Evolutionary conservation across 495 filamentous ascomycete species (phyloP), one percentile per base, ranked within the genome.

Genomic region (Aspergillus panamensis): DNA sequence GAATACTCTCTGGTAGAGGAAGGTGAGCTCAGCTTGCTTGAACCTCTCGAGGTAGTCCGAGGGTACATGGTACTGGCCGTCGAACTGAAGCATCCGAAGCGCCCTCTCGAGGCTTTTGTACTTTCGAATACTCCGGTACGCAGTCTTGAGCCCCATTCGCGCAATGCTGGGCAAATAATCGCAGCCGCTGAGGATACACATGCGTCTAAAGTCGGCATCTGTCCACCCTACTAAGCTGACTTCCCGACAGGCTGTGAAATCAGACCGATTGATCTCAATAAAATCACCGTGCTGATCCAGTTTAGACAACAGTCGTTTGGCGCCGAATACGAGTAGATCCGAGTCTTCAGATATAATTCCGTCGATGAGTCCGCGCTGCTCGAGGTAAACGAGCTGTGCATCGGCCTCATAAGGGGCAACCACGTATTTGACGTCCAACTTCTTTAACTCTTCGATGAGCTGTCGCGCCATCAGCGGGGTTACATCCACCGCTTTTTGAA

Each of bases 341-440:
- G 95, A 99, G 69, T 99, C 95, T 65, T 99, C 95, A 0, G 93
- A 96, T 40, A 99, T 79, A 53, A 97, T 94, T 2, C 90, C 95
- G 59, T 84, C 76, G 60, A 96, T 89, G 42, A 89, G 72, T 0
- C 92, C 92, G 44, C 89, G 82, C 19, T 84, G 84, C 70, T 99
- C 95, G 10, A 99, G 77, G 65, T 97, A 99, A 13, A 89, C 92
- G 53, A 99, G 78, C 73, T 99, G 95, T 6, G 94, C 88, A 73
- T 99, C 95, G 8, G 95, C 95, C 76, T 99, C 95, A 66, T 97
- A 99, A 1, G 95, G 95, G 4, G 95, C 95, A 31, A 99, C 95
- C 37, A 97, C 80, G 65, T 96, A 97, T 56, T 88, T 81, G 6
- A 99, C 83, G 19, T 86, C 80, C 61, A 85, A 73, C 56, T 81